Base-by-base conservation (phyloP, 2,329 filamentous ascomycete species). In the Dothidotthia symphoricarpi region DNA sequence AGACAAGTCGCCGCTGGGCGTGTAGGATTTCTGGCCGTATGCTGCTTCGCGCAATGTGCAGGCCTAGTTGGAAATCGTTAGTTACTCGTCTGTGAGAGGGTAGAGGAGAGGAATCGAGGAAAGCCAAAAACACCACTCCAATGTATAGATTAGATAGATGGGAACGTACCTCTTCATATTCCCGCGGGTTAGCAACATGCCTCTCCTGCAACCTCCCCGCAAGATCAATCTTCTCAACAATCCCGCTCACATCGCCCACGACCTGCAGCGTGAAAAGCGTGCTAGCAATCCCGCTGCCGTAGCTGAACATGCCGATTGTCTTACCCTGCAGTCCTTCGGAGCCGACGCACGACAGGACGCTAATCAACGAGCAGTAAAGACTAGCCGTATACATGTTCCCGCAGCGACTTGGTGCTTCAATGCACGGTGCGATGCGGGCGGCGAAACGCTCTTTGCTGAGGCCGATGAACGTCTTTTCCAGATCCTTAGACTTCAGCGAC, bases 351-450 rank as follows among this genome's bases (percentile, higher is more conserved):
- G 66, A 52, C 41, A 76, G 47, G 40, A 76, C 55, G 34, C 71
- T 73, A 54, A 67, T 66, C 41, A 76, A 66, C 47, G 71, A 73
- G 41, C 66, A 68, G 63, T 75, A 76, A 35, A 76, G 72, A 43
- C 70, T 74, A 19, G 69, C 73, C 47, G 69, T 73, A 69, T 76
- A 76, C 74, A 76, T 76, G 70, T 76, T 76, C 37, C 74, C 74
- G 64, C 73, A 76, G 66, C 70, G 69, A 49, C 73, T 76, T 6
- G 74, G 73, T 16, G 75, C 69, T 47, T 73, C 58, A 47, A 75
- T 72, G 41, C 68, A 61, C 16, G 73, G 73, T 64, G 74, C 69
- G 27, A 76, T 73, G 43, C 72, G 72, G 34, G 66, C 45, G 31
- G 66, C 68, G 53, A 75, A 75, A 32, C 72, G 68, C 69, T 75